These are phyloP conservation scores for Adiantum capillusveneris DNA, from an alignment of 75 land plant species.

Conservation along the genomic window DNA sequence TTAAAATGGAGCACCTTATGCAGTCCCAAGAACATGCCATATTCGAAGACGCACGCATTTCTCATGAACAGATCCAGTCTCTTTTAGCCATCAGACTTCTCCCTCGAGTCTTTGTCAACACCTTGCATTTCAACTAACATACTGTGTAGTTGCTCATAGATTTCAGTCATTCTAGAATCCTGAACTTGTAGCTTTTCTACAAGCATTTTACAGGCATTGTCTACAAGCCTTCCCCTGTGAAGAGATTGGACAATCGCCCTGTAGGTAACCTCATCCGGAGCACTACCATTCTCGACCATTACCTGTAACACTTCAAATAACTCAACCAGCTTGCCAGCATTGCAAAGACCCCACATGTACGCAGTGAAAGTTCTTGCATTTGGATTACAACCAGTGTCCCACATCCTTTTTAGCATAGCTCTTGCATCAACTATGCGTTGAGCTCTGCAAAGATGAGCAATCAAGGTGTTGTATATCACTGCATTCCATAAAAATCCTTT, in stretches of 20 bases:
- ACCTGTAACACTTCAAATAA: background rate
- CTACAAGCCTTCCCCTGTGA: background rate
- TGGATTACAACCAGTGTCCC: slow-evolving; percentile 1
- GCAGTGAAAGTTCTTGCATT: background rate
- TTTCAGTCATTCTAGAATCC: no score
- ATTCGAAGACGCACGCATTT: no score
- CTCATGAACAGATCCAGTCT: no score
- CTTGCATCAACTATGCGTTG: slow-evolving; percentile 33
- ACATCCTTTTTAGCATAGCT: slow-evolving; percentile 29
- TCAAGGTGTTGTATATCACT: slow-evolving; percentile 36
- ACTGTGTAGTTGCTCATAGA: no score
- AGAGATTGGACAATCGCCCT: background rate
- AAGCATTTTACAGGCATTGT: background rate
- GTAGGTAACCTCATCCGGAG: background rate
- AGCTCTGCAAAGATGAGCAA: slow-evolving; percentile 31
- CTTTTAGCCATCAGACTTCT: no score
- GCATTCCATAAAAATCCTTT: slow-evolving; percentile 31
- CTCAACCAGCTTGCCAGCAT: background rate
- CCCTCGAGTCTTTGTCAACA: no score
- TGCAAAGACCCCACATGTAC: background rate
- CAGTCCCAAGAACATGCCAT: no score
- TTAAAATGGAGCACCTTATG: no score
- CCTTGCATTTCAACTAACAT: no score
- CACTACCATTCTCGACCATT: background rate
- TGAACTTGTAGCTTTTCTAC: background rate